Evolutionary conservation across 2,329 filamentous ascomycete genomes (phyloP).

Genomic region (Fusarium neocosmosporiellum): DNA sequence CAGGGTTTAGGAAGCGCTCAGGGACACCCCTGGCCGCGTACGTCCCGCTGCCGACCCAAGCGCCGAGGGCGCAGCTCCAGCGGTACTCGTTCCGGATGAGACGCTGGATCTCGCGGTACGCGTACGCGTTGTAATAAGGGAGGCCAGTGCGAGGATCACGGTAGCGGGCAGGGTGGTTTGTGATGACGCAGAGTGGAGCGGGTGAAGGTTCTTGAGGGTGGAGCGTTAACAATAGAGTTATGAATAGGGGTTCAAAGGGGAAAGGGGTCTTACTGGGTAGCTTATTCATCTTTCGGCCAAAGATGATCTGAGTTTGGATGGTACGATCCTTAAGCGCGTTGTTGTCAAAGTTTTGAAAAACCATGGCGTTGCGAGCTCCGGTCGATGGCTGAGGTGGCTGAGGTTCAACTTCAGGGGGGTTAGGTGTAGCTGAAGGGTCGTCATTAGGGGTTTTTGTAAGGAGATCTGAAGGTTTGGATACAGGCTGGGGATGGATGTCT

Average conservation of each 20-base stretch:
- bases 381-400: conserved; percentile 43
- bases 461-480: conserved; percentile 5
- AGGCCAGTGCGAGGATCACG: conserved; percentile 87
- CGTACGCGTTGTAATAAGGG: conserved; percentile 81
- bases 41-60: conserved; percentile 79
- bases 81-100: conserved; percentile 78
- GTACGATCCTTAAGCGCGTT: conserved; percentile 66
- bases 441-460: conserved; percentile 15
- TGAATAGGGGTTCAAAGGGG: background rate
- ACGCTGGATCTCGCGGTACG: conserved; percentile 84
- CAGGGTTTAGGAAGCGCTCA: conserved; percentile 72
- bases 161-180: conserved; percentile 82
- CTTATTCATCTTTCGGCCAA: conserved; percentile 68
- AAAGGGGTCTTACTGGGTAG: conserved; percentile 62
- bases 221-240: conserved; percentile 3
- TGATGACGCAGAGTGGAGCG: conserved; percentile 79
- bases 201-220: conserved; percentile 60
- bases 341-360: conserved; percentile 70
- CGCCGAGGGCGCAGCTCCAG: conserved; percentile 85
- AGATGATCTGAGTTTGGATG: conserved; percentile 68
- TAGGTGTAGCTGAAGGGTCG: conserved; percentile 15
- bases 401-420: conserved; percentile 26
- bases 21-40: conserved; percentile 81
- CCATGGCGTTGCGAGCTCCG: conserved; percentile 68
- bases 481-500: conserved; percentile 18